These are phyloP conservation scores for Erodium chrysanthum DNA, from an alignment of 441 rosid species.

Conservation along the genomic window DNA sequence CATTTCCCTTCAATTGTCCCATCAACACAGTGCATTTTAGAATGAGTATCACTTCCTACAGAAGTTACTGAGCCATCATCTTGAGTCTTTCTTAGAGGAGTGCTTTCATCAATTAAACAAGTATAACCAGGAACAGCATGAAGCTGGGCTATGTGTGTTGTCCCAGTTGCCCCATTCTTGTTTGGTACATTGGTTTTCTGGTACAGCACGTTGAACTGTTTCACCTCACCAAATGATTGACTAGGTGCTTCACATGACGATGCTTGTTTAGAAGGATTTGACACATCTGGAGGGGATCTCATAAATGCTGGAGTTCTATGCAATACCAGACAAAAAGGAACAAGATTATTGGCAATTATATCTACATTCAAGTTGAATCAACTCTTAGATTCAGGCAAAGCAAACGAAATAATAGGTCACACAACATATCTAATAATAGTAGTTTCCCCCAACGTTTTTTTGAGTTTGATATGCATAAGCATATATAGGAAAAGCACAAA, in stretches of 20 bases:
- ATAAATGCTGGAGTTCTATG: conserved; percentile 35
- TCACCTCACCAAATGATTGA: conserved; percentile 26
- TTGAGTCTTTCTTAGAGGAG: conserved; percentile 20
- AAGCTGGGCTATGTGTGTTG: conserved; percentile 34
- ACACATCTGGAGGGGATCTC: conserved; percentile 21
- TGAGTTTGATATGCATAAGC: too few species aligned
- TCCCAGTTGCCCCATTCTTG: conserved; percentile 33
- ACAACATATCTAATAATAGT: neutral
- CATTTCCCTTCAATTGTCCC: conserved; percentile 22
- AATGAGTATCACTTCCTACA: conserved; percentile 19
- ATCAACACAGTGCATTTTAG: conserved; percentile 19
- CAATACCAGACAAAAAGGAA: conserved; percentile 14
- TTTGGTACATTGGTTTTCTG: conserved; percentile 29
- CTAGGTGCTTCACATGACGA: conserved; percentile 23
- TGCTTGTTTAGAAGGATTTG: conserved; percentile 21
- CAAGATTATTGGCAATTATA: neutral
- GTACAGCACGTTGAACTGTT: conserved; percentile 38
- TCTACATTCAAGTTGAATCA: neutral
- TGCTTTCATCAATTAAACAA: conserved; percentile 34
- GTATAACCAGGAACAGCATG: conserved; percentile 41
- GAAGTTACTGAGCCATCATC: conserved; percentile 23
- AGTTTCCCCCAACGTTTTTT: neutral
- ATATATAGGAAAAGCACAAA: too few species aligned
- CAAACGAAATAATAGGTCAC: neutral
- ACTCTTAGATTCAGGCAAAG: neutral